Evolutionary conservation across 768 basidiomycete species (phyloP), one percentile per base, ranked within the genome.

Genomic region (Naganishia friedmannii): DNA sequence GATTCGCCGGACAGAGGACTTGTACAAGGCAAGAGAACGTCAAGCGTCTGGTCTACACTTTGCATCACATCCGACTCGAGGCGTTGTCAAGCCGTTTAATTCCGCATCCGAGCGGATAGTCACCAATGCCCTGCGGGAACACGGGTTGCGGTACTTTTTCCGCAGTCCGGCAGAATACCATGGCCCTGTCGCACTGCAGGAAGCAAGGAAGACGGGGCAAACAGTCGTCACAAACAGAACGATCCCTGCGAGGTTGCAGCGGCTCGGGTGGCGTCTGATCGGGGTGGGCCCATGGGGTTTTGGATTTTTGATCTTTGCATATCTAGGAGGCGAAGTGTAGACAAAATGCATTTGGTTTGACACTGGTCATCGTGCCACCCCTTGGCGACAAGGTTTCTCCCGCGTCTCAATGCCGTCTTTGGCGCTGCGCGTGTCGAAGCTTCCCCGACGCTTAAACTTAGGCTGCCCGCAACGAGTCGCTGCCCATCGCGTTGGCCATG

Each of bases 221-320:
- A 23, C 58, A 23, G 34, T 68, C 28, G 53, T 68, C 19, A 63
- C 53, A 32, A 58, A 68, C 51, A 55, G 53, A 29, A 53, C 54
- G n/a, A 26, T 54, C 37, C 29, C 37, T 34, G 60, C 60, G 7
- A 65, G 68, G 29, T n/a, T 77, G 65, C 73, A 70, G 53, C 70
- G 78, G 53, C 71, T 77, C 23, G 77, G 75, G 2, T 77, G 76
- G 74, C 72, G 79, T 37, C 39, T 80, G 37, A 76, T 77, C 12
- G 78, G 76, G 17, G 79, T 80, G 8, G 79, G 76, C 19, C 79
- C 79, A 13, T 80, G 79, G 79, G 77, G 77, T 28, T 72, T 77
- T 31, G 77, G 77, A 9, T 80, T 80, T 53, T 45, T 80, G 29
- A 74, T 77, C 1, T 80, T 77, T 76, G 77, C 79, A 2, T 80